Evolutionary conservation across 192 early-diverging fungal genomes (phyloP), one percentile per base, ranked within the genome.

Genomic region (Dispira parvispora): DNA sequence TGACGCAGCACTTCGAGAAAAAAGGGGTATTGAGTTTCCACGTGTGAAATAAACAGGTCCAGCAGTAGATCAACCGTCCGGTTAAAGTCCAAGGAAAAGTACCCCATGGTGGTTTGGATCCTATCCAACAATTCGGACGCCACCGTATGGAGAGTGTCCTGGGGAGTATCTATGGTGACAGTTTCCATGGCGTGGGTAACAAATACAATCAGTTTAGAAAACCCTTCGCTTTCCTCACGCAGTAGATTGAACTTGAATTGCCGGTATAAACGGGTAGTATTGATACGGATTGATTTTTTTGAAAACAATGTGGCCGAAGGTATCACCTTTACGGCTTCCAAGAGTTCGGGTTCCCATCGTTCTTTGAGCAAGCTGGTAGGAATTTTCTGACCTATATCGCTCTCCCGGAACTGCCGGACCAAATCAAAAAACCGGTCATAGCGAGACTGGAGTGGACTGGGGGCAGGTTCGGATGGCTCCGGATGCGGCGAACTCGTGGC

Each of bases 181-280:
- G 67, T 69, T 1, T 52, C 61, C 1, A 64, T 62, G 32, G 78
- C 43, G 16, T 44, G 11, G 12, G n/a, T 58, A 3, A 93, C 50
- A 47, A 83, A 78, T 9, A 73, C 75, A 16, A 90, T 69, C 21
- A 91, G 70, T 57, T 86, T 88, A 6, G 89, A 77, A 66, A 84
- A 93, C 1, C 90, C 90, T 61, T 88, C 87, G 28, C 73, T 75
- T 66, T 90, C 86, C 72, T 93, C 90, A 26, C 86, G 76, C 46
- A 87, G 52, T 6, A 93, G 68, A 60, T 93, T 93, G 76, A 79
- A 91, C 64, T 90, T 91, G 61, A 84, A 76, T 64, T 93, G 90
- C 53, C 83, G 83, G 66, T 89, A 90, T 13, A 70, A 45, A 45
- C 74, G 66, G 3, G 67, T 52, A 13, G 84, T 86, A 60, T 81